Percentiles rank a stretch among this genome's conserved stretches.
phyloP scores from a whole-genome alignment of 441 rosid genomes.

The Flueggea neowawraea region DNA sequence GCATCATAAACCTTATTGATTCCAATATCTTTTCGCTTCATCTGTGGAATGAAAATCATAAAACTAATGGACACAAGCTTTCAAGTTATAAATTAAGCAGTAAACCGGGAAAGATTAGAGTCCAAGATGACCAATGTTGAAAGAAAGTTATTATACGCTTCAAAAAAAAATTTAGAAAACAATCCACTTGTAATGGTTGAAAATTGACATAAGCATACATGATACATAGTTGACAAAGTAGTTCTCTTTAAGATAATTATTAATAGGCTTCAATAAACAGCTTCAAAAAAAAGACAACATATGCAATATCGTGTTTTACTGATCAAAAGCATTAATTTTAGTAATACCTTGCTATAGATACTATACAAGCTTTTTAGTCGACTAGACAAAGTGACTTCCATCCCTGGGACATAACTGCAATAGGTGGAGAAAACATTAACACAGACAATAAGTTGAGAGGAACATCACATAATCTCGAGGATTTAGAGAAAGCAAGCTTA shows the following conservation, averaged over 20 bases:
- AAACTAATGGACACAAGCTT: neutral
- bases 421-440: conserved; percentile 7
- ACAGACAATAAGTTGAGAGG: no score
- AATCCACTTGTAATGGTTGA: neutral
- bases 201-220: neutral
- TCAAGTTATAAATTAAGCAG: neutral
- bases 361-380: conserved; percentile 70
- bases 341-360: conserved; percentile 64
- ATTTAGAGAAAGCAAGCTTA: conserved; percentile 10
- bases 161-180: neutral
- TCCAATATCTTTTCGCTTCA: conserved; percentile 72
- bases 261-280: no score
- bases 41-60: conserved; percentile 26
- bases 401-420: conserved; percentile 75
- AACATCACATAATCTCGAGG: conserved; percentile 1
- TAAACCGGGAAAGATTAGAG: neutral
- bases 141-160: neutral
- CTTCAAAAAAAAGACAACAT: no score
- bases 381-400: conserved; percentile 76
- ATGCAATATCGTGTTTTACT: neutral
- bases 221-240: no score
- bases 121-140: no score
- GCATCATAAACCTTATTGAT: conserved; percentile 66
- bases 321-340: conserved; percentile 4
- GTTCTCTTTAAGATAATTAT: no score